A percentile compares a stretch with the other conserved stretches of the same genome.
Conservation (phyloP, 2,329 filamentous ascomycete species). For the Polychaeton citri region DNA sequence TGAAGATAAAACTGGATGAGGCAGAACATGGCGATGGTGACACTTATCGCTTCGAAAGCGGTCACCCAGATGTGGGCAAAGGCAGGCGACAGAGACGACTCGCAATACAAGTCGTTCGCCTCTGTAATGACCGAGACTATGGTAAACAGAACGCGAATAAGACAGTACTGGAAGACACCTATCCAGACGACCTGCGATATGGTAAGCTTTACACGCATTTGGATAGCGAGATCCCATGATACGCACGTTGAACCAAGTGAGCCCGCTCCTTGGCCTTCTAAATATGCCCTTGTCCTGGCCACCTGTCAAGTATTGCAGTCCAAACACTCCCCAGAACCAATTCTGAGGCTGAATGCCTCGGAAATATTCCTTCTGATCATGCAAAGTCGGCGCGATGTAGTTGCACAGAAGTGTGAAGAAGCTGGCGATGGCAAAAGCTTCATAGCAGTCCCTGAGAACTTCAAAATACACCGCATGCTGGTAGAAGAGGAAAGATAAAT, state of each 20-base stretch:
- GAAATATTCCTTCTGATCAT: constrained; percentile 73
- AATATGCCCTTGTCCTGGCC: constrained; percentile 52
- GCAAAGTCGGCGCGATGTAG: constrained; percentile 64
- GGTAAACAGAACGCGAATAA: constrained; percentile 68
- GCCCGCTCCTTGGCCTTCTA: constrained; percentile 62
- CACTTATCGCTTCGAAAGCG: constrained; percentile 55
- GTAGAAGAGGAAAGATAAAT: constrained; percentile 62
- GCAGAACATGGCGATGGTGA: constrained; percentile 78
- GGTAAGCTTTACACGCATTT: too few species aligned
- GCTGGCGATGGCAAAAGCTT: constrained; percentile 75
- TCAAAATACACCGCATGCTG: constrained; percentile 68
- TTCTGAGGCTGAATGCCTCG: constrained; percentile 51
- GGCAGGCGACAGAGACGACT: constrained; percentile 60
- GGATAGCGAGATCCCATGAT: too few species aligned
- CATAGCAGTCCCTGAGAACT: constrained; percentile 72
- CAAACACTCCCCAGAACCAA: constrained; percentile 64
- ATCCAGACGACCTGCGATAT: constrained; percentile 55
- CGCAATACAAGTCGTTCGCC: constrained; percentile 58
- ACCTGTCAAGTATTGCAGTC: constrained; percentile 57
- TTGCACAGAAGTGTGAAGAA: constrained; percentile 76
- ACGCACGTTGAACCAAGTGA: constrained; percentile 75
- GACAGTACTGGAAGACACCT: constrained; percentile 74
- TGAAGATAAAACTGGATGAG: constrained; percentile 79
- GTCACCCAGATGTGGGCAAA: constrained; percentile 80
- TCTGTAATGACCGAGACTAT: constrained; percentile 63